A percentile compares a stretch with the other conserved stretches of the same genome.
phyloP scores from a whole-genome alignment of 345 rosid species.

The Gossypioides kirkii region DNA sequence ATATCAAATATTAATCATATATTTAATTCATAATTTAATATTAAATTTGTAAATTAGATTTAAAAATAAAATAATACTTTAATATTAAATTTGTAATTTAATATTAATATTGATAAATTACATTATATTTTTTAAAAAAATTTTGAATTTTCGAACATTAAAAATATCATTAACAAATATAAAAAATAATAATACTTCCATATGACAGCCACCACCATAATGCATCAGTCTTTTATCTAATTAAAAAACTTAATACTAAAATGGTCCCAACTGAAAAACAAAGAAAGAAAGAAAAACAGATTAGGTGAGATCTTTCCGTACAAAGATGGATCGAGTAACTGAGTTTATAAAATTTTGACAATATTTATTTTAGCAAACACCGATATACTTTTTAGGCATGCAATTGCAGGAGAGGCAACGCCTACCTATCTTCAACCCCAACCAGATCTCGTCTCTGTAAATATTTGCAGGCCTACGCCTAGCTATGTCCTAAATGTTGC shows the following conservation, averaged over 20 bases:
- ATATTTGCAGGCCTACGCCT: neutral
- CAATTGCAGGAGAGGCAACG: neutral
- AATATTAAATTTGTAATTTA: too few species aligned
- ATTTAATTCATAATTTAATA: too few species aligned
- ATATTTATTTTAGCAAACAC: neutral
- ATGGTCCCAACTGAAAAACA: neutral
- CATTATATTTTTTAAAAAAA: too few species aligned
- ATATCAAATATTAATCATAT: too few species aligned
- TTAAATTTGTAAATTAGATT: too few species aligned
- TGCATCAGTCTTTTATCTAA: too few species aligned
- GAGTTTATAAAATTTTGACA: neutral
- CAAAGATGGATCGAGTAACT: neutral
- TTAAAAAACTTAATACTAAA: neutral
- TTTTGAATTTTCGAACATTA: too few species aligned
- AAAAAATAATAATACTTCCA: too few species aligned
- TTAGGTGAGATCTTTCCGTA: neutral
- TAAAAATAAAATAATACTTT: neutral
- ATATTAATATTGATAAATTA: too few species aligned
- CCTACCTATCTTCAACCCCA: neutral
- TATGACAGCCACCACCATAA: too few species aligned
- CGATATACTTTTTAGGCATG: neutral
- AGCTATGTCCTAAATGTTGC: neutral
- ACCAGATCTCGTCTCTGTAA: neutral
- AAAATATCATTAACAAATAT: too few species aligned
- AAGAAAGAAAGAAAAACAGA: neutral